phyloP scores from a whole-genome alignment of 2,329 filamentous ascomycete genomes.

The Penicillium sp. region DNA sequence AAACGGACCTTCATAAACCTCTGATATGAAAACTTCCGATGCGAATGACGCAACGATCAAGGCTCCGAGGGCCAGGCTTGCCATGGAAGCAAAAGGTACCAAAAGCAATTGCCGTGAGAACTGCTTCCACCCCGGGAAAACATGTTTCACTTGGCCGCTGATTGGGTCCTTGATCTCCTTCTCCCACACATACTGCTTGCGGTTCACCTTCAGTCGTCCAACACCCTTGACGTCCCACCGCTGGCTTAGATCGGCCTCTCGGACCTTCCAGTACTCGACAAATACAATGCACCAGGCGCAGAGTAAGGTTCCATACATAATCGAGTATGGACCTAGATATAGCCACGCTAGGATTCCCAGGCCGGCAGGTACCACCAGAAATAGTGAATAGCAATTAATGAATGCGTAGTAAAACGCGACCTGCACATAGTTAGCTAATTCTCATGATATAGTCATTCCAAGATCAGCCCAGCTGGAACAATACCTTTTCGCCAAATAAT shows the following conservation, averaged over 20 bases:
- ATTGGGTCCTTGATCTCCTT: conserved; percentile 73
- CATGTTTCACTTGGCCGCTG: conserved; percentile 73
- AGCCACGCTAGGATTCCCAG: conserved; percentile 77
- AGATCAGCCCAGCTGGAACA: neutral
- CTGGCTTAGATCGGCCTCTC: conserved; percentile 80
- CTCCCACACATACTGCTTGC: conserved; percentile 77
- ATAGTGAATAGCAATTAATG: conserved; percentile 83
- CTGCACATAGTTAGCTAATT: conserved; percentile 32
- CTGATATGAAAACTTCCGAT: conserved; percentile 92
- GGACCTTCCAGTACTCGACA: conserved; percentile 94
- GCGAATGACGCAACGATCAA: conserved; percentile 85
- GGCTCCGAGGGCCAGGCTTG: conserved; percentile 69
- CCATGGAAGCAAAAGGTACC: conserved; percentile 78
- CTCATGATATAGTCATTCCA: no score
- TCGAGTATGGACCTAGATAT: conserved; percentile 80
- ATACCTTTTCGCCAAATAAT: conserved; percentile 69
- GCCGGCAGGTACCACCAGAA: conserved; percentile 75
- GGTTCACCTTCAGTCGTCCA: conserved; percentile 73
- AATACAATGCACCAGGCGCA: conserved; percentile 87
- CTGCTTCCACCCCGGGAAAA: conserved; percentile 74
- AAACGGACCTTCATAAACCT: conserved; percentile 86
- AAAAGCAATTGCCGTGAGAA: conserved; percentile 75
- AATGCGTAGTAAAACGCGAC: conserved; percentile 97
- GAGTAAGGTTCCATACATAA: conserved; percentile 73
- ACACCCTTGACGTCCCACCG: conserved; percentile 88